A percentile compares a stretch with the other conserved stretches of the same genome.
Evolutionary conservation across 805 yeast species (phyloP).

Genomic region (Zygoascus tannicola): DNA sequence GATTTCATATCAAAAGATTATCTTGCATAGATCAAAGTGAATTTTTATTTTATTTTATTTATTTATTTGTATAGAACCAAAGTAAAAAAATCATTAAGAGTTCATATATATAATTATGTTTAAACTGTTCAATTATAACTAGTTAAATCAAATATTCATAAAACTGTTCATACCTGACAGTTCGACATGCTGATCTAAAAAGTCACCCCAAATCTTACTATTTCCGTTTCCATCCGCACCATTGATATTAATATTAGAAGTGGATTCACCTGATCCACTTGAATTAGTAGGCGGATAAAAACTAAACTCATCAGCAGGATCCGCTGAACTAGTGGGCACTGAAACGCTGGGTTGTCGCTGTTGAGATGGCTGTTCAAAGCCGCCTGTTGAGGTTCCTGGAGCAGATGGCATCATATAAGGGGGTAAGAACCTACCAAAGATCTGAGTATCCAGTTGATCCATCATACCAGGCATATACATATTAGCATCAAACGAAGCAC

Average conservation of each 20-base stretch:
- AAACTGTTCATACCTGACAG: slow-evolving; percentile 18
- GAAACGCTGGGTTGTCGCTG: background rate
- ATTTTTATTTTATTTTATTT: too few relatives aligned
- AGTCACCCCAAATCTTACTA: slow-evolving; percentile 19
- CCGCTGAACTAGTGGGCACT: background rate
- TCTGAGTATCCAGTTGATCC: slow-evolving; percentile 75
- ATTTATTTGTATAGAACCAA: too few relatives aligned
- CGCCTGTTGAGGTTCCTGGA: background rate
- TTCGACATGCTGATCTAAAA: slow-evolving; percentile 15
- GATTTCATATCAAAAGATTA: background rate
- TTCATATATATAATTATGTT: too few relatives aligned
- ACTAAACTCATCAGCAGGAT: background rate
- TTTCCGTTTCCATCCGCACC: slow-evolving; percentile 5
- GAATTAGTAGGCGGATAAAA: background rate
- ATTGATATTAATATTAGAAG: background rate
- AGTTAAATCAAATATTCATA: too few relatives aligned
- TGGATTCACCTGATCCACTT: background rate
- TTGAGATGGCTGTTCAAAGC: background rate
- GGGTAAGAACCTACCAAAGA: slow-evolving; percentile 75
- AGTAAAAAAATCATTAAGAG: too few relatives aligned
- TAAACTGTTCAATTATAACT: too few relatives aligned
- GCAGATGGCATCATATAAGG: slow-evolving; percentile 56
- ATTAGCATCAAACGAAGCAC: background rate
- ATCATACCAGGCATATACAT: slow-evolving; percentile 70
- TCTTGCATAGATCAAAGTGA: background rate